A percentile compares a stretch with the other conserved stretches of the same genome.
Evolutionary conservation across 148 eudicot species (phyloP).

Genomic region (Gaultheria prostrata): DNA sequence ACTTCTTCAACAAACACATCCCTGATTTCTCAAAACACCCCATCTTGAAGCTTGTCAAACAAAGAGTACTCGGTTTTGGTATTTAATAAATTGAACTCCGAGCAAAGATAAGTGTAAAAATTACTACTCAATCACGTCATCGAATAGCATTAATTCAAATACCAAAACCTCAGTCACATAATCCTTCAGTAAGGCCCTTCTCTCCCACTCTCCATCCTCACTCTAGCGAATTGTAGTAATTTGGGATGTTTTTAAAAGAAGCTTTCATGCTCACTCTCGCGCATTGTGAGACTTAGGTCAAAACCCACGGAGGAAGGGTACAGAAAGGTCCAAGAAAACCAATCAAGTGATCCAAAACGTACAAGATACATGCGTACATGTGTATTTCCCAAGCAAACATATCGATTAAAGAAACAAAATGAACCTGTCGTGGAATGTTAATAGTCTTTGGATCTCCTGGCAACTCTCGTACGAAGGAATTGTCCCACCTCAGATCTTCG

Average conservation of each 20-base stretch:
- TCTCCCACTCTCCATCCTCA: background rate
- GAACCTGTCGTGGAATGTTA: conserved; percentile 16
- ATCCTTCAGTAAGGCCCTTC: background rate
- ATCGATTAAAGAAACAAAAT: background rate
- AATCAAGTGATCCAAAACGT: background rate
- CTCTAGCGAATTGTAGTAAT: background rate
- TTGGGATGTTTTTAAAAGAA: background rate
- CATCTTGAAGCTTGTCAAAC: background rate
- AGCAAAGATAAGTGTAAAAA: background rate
- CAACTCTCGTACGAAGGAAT: conserved; percentile 16
- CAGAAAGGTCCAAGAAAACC: background rate
- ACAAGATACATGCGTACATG: background rate
- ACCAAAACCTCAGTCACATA: background rate
- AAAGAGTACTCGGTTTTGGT: background rate
- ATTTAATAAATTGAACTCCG: background rate
- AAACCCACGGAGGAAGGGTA: background rate
- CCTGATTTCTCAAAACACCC: background rate
- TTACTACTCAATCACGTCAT: background rate
- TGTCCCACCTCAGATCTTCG: conserved; percentile 24
- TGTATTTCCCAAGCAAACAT: background rate
- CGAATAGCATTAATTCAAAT: background rate
- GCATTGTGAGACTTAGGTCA: background rate
- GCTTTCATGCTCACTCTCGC: background rate
- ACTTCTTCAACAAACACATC: background rate
- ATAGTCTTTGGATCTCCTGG: conserved; percentile 11